Evolutionary conservation across 495 filamentous ascomycete species (phyloP).

Genomic region (Xylaria nigripes): DNA sequence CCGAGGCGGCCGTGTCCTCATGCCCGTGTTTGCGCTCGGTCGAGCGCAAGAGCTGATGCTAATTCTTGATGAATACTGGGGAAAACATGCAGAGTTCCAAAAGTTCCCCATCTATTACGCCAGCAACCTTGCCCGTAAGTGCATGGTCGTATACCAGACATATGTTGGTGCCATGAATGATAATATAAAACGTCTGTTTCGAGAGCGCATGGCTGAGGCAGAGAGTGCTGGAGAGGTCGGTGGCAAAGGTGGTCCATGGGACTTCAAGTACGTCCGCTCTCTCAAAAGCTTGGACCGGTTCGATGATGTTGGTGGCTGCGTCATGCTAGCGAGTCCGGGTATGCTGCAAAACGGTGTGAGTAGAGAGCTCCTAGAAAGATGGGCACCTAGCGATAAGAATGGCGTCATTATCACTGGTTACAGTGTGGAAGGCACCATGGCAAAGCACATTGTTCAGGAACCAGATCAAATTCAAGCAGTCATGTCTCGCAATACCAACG

Average conservation of each 20-base stretch:
- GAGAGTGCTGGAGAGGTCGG: conserved; percentile 63
- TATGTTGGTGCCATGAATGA: conserved; percentile 98
- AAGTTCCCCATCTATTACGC: conserved; percentile 95
- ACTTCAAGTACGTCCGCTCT: conserved; percentile 84
- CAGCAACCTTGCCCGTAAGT: conserved; percentile 84
- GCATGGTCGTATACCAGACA: conserved; percentile 97
- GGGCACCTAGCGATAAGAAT: conserved; percentile 92
- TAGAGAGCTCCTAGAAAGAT: conserved; percentile 82
- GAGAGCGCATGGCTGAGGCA: conserved; percentile 77
- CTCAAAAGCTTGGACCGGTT: conserved; percentile 90
- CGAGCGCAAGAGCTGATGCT: conserved; percentile 87
- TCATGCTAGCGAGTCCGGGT: conserved; percentile 94
- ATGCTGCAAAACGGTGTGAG: conserved; percentile 96
- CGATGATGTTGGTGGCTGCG: conserved; percentile 89
- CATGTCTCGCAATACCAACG: conserved; percentile 61
- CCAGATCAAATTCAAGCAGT: conserved; percentile 88
- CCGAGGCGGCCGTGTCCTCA: conserved; percentile 81
- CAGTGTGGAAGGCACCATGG: conserved; percentile 97
- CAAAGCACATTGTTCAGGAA: conserved; percentile 85
- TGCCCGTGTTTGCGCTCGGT: conserved; percentile 93
- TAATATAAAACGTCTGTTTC: conserved; percentile 87
- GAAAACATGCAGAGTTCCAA: conserved; percentile 73
- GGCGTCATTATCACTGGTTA: conserved; percentile 97
- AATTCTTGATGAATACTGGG: conserved; percentile 97
- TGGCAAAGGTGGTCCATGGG: conserved; percentile 83